Evolutionary conservation across 345 rosid species (phyloP), one percentile per base, ranked within the genome.

Genomic region (Lagerstroemia speciosa): DNA sequence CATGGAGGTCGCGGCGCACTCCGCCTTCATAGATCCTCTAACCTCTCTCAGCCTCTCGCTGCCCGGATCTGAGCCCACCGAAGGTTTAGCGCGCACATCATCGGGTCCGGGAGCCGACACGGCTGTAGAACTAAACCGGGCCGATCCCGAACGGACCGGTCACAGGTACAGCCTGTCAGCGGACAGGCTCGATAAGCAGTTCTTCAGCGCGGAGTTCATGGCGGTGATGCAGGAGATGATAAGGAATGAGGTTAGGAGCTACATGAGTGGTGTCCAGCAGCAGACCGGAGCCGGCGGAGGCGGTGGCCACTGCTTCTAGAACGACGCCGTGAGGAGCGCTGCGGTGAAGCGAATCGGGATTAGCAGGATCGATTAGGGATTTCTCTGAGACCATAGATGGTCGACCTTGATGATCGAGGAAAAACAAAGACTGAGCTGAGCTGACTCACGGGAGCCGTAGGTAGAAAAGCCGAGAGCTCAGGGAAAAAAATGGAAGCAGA

Each of bases 171-270:
- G 32, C 70, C 36, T 20, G 37, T 31, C 69, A 0, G 66, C 48
- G 57, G 41, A 65, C 16, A 79, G 74, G 31, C 27, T 17, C n/a
- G 89, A 83, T 73, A 78, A 74, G 32, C 91, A 87, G 78, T 83
- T 87, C 62, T 85, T 87, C 74, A 87, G 67, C 40, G 62, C 80
- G 1, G 93, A 87, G 78, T 85, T 89, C 71, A 77, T 87, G 78
- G 74, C 79, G 12, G 81, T 84, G 73, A 77, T 89, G 88, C 93
- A 87, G 70, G 91, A 87, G 62, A 87, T 87, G 96, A 78, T 87
- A 43, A 76, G 85, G 75, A 78, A 80, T 69, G 96, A 89, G 69
- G 96, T 89, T 68, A 77, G 88, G 76, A 80, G 63, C 62, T 87
- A 89, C 79, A 85, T 87, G 91, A 75, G 84, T 0, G 89, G 88